phyloP scores from a whole-genome alignment of 2,329 filamentous ascomycete species.

The Neospermospora avenae region DNA sequence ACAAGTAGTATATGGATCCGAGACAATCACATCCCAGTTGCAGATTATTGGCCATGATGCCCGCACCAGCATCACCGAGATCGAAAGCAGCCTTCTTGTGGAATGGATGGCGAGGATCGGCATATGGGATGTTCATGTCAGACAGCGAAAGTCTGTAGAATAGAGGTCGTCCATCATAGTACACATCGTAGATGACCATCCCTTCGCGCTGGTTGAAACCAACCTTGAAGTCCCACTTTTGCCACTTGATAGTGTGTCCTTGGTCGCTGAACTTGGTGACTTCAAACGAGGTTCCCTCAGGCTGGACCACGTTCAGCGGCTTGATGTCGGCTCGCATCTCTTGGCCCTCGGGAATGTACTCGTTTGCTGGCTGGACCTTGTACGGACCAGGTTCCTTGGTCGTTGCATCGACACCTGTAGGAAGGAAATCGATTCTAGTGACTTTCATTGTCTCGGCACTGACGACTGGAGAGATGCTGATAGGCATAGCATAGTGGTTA shows the following conservation, averaged over 20 bases:
- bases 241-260: constrained; percentile 58
- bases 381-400: constrained; percentile 54
- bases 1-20: constrained; percentile 66
- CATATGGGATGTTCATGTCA: constrained; percentile 60
- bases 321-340: constrained; percentile 58
- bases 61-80: constrained; percentile 63
- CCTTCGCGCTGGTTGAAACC: constrained; percentile 63
- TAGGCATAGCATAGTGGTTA: constrained; percentile 66
- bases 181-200: constrained; percentile 64
- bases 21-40: constrained; percentile 69
- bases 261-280: constrained; percentile 48
- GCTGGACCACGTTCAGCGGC: constrained; percentile 61
- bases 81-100: constrained; percentile 71
- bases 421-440: constrained; percentile 65
- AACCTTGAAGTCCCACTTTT: constrained; percentile 61
- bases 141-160: constrained; percentile 65
- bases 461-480: constrained; percentile 63
- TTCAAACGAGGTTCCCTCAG: constrained; percentile 61
- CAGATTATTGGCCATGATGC: constrained; percentile 66
- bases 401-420: constrained; percentile 61
- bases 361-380: constrained; percentile 53
- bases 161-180: constrained; percentile 59
- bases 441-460: constrained; percentile 60
- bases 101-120: constrained; percentile 63
- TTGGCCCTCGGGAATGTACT: constrained; percentile 64